Evolutionary conservation across 805 yeast species (phyloP).

Genomic region (Jamesozyma jinghongensis): DNA sequence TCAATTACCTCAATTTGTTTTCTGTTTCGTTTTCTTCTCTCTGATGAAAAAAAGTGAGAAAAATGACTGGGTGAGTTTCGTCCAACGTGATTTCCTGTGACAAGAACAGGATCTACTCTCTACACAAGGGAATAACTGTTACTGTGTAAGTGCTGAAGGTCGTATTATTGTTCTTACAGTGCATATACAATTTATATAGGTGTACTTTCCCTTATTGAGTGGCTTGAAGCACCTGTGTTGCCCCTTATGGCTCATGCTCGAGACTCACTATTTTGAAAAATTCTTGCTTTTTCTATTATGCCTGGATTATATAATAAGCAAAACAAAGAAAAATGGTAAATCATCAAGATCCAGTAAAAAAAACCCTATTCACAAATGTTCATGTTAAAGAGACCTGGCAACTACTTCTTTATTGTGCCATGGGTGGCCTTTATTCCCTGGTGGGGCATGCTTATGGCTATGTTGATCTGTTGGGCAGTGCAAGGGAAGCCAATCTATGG

Average conservation of each 20-base stretch:
- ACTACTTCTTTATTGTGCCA: conserved; percentile 50
- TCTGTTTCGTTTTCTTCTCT: too few species aligned
- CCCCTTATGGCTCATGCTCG: background rate
- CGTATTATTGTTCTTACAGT: too few species aligned
- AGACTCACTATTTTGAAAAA: background rate
- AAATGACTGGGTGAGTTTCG: too few species aligned
- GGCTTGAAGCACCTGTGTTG: too few species aligned
- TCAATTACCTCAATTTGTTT: too few species aligned
- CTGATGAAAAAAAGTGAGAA: too few species aligned
- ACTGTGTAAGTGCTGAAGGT: too few species aligned
- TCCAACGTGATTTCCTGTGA: too few species aligned
- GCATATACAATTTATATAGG: too few species aligned
- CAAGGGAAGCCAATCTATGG: conserved; percentile 70
- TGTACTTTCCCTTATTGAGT: too few species aligned
- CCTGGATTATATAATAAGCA: background rate
- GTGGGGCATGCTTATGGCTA: conserved; percentile 86
- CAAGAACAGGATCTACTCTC: too few species aligned
- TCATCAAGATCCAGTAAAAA: background rate
- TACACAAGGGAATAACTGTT: too few species aligned
- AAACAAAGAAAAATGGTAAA: background rate
- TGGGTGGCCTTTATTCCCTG: conserved; percentile 58
- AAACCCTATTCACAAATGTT: background rate
- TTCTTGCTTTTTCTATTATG: background rate
- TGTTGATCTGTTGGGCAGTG: conserved; percentile 67
- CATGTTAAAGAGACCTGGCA: conserved; percentile 26